Percentiles rank a stretch among this genome's conserved stretches.
Evolutionary conservation across 2,329 filamentous ascomycete genomes (phyloP).

Genomic region (Mollisiaceae sp.): DNA sequence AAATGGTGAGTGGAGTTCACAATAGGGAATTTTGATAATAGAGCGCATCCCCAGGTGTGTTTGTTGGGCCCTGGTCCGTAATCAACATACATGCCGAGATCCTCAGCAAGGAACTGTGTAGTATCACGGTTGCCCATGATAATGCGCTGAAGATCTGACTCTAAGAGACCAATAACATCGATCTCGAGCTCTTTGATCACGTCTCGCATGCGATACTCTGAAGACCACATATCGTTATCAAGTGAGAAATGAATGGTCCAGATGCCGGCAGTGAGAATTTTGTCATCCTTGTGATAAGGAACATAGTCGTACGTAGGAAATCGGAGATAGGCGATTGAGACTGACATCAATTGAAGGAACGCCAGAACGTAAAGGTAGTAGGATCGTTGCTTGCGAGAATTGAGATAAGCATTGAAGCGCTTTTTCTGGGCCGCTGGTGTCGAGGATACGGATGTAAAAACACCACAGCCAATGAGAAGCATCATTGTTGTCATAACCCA

Average conservation of each 20-base stretch:
- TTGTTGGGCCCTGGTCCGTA: slow-evolving; percentile 98
- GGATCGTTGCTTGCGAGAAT: slow-evolving; percentile 55
- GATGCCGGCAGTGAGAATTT: slow-evolving; percentile 90
- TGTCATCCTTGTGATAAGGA: slow-evolving; percentile 86
- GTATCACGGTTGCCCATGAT: slow-evolving; percentile 99
- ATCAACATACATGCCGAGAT: slow-evolving; percentile 98
- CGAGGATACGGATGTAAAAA: slow-evolving; percentile 70
- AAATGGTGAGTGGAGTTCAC: slow-evolving; percentile 96
- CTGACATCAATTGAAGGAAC: slow-evolving; percentile 79
- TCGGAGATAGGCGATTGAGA: slow-evolving; percentile 82
- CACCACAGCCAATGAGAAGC: slow-evolving; percentile 80
- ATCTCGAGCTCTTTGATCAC: slow-evolving; percentile 92
- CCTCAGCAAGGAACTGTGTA: slow-evolving; percentile 92
- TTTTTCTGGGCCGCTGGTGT: slow-evolving; percentile 44
- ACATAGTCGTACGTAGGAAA: slow-evolving; percentile 93
- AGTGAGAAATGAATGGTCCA: slow-evolving; percentile 99
- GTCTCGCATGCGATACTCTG: slow-evolving; percentile 91
- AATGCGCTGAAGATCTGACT: slow-evolving; percentile 92
- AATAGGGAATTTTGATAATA: slow-evolving; percentile 97
- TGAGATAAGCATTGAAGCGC: slow-evolving; percentile 46
- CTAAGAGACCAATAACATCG: slow-evolving; percentile 94
- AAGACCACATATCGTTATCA: slow-evolving; percentile 99
- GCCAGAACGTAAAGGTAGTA: slow-evolving; percentile 76
- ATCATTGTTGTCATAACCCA: slow-evolving; percentile 93
- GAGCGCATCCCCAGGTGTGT: slow-evolving; percentile 93